Evolutionary conservation across 2,329 filamentous ascomycete species (phyloP), one percentile per base, ranked within the genome.

Genomic region (Xenosphaeropsis pyriputrescens): DNA sequence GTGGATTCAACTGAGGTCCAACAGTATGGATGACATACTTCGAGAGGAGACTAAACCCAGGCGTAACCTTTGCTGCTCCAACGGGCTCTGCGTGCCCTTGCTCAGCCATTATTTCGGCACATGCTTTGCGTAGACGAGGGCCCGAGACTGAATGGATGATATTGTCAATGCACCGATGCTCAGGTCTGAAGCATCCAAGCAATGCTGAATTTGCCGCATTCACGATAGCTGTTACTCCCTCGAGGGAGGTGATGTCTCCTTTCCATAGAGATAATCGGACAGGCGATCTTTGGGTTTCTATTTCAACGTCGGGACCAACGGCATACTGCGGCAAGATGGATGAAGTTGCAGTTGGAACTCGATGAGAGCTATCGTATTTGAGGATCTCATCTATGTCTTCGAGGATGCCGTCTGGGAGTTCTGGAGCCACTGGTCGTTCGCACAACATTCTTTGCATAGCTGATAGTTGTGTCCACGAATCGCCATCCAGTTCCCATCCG

Each of bases 151-250:
- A 44, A 39, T 59, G 55, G 32, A 59, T 58, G 1, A 52, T 49
- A 35, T 58, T 57, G 42, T 59, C 57, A 36, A 58, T 59, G 36
- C 57, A 58, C 14, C 42, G 47, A 35, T 57, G 56, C 1, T 38
- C 42, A 1, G 55, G 53, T 37, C 51, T 48, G 39, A 59, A 59
- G 42, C 57, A 59, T 0, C 56, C 57, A 2, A 59, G 48, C 40
- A 57, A 46, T 9, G 47, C 49, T 4, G 49, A 46, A 37, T 58
- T 58, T 12, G 55, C 56, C 8, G 57, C 56, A 35, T 59, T 59
- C 9, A 51, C 52, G 36, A 59, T 56, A 6, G 55, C 55, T 1
- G 53, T 56, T 13, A 54, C 47, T 18, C 50, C 47, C 0, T 43
- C 39, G 9, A 59, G 43, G 0, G 50, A 47, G 7, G 56, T 58